These are phyloP conservation scores for Auricularia cornea DNA, from an alignment of 768 basidiomycete species.

Conservation along the genomic window DNA sequence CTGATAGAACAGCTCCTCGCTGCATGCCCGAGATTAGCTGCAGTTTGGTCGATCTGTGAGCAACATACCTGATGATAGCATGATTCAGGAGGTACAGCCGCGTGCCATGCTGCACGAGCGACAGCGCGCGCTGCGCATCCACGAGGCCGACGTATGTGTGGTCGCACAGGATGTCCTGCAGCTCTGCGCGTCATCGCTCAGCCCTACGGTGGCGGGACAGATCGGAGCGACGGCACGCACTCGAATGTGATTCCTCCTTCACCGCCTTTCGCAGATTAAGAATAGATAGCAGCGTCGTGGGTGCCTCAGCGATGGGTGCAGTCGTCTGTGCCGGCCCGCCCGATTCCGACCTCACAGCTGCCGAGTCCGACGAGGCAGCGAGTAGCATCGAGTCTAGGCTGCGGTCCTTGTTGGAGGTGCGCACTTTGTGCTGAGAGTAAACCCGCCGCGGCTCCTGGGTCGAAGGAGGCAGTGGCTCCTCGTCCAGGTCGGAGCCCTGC, in stretches of 20 bases:
- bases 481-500: neutral
- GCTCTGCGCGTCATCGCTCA: conserved; percentile 37
- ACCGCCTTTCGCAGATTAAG: conserved; percentile 51
- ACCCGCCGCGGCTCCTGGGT: conserved; percentile 10
- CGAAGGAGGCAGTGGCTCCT: neutral
- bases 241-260: conserved; percentile 53
- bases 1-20: conserved; percentile 94
- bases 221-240: conserved; percentile 42
- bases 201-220: neutral
- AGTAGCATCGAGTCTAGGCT: conserved; percentile 94
- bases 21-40: conserved; percentile 19
- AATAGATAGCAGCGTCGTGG: conserved; percentile 72
- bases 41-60: neutral
- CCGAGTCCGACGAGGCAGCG: conserved; percentile 9
- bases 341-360: neutral
- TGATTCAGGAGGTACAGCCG: conserved; percentile 89
- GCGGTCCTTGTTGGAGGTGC: conserved; percentile 78
- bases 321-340: conserved; percentile 3
- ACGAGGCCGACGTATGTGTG: conserved; percentile 92
- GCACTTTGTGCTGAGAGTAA: conserved; percentile 82
- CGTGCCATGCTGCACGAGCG: conserved; percentile 79
- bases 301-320: conserved; percentile 54
- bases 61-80: conserved; percentile 66
- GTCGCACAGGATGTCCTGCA: conserved; percentile 75
- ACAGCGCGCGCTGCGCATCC: conserved; percentile 61